A percentile compares a stretch with the other conserved stretches of the same genome.
These are phyloP conservation scores for Akanthomyces muscarius DNA, from an alignment of 2,329 filamentous ascomycete genomes.

Conservation along the genomic window DNA sequence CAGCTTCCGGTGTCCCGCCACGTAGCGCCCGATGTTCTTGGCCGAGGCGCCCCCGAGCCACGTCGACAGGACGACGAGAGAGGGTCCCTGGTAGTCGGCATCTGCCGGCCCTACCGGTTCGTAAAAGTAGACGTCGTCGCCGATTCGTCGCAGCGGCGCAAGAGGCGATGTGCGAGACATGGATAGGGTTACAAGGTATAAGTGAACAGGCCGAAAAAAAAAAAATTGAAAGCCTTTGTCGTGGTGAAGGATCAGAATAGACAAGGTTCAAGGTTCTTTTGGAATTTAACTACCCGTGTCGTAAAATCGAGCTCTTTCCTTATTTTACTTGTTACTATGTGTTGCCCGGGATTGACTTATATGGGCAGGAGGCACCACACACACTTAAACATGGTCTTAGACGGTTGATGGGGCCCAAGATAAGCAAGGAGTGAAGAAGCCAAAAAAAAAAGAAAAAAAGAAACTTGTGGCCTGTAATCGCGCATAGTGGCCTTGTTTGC, in stretches of 20 bases:
- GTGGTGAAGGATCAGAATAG: too few relatives aligned
- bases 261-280: too few relatives aligned
- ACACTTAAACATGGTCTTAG: slow-evolving; percentile 11
- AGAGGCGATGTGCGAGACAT: slow-evolving; percentile 8
- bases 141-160: slow-evolving; percentile 9
- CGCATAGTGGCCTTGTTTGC: neutral
- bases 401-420: slow-evolving; percentile 5
- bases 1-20: slow-evolving; percentile 3
- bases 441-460: neutral
- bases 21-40: slow-evolving; percentile 7
- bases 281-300: too few relatives aligned
- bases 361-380: neutral
- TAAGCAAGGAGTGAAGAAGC: neutral
- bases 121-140: slow-evolving; percentile 15
- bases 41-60: slow-evolving; percentile 16
- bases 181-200: neutral
- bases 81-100: neutral
- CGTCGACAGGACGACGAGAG: slow-evolving; percentile 13
- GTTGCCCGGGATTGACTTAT: neutral
- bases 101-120: slow-evolving; percentile 7
- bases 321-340: too few relatives aligned
- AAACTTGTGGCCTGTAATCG: neutral
- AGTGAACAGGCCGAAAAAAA: neutral
- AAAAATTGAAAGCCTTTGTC: too few relatives aligned
- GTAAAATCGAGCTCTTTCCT: too few relatives aligned